A percentile compares a stretch with the other conserved stretches of the same genome.
phyloP scores from a whole-genome alignment of 768 basidiomycete species.

The Boletus sp. region DNA sequence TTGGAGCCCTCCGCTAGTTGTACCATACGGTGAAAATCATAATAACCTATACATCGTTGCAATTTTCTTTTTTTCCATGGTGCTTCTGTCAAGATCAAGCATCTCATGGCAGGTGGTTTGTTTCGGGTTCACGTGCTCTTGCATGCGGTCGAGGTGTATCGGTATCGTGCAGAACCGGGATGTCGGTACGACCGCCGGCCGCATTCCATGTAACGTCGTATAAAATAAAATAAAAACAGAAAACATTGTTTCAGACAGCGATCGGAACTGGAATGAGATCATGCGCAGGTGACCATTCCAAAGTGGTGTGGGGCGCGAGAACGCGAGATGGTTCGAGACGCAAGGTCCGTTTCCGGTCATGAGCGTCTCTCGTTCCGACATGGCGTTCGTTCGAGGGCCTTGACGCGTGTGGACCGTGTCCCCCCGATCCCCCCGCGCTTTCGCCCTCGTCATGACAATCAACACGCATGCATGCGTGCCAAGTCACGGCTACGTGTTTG shows the following conservation, averaged over 20 bases:
- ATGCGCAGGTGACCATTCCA: neutral
- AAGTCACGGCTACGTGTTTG: neutral
- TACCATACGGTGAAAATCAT: conserved; percentile 18
- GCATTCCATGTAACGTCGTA: neutral
- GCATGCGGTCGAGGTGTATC: neutral
- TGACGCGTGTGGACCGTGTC: neutral
- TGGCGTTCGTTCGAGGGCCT: neutral
- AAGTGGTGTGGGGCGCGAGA: too few species aligned
- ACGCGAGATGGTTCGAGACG: too few species aligned
- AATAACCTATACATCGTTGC: conserved; percentile 11
- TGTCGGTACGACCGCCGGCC: neutral
- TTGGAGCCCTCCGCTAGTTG: conserved; percentile 11
- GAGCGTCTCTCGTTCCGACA: too few species aligned
- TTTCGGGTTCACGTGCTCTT: conserved; percentile 2
- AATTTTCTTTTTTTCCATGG: neutral
- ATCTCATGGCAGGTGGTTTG: neutral
- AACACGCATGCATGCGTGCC: too few species aligned
- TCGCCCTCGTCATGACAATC: neutral
- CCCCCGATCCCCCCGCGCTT: neutral
- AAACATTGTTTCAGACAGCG: neutral
- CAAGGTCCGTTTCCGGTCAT: too few species aligned
- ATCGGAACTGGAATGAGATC: conserved; percentile 12
- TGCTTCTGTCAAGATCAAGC: conserved; percentile 3
- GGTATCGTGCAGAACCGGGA: neutral
- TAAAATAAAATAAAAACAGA: neutral